Conservation (phyloP, 129 eudicot species). For the Flaveria ramosissima region DNA sequence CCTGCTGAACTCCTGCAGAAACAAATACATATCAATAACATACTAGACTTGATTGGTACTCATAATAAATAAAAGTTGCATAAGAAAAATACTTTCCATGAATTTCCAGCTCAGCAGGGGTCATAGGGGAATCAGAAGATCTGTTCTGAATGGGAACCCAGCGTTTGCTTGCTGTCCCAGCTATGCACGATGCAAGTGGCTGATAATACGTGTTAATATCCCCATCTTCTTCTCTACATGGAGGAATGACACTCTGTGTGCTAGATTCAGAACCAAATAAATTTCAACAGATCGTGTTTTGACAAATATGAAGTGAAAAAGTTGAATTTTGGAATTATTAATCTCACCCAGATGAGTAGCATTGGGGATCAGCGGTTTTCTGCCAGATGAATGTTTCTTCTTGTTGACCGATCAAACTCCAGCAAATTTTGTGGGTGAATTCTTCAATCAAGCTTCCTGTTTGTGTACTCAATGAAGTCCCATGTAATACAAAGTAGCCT, state of each 20-base stretch:
- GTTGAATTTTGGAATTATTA: background rate
- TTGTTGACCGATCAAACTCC: slow-evolving; percentile 76
- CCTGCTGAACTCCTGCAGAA: slow-evolving; percentile 62
- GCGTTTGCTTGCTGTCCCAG: slow-evolving; percentile 65
- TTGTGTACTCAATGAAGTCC: slow-evolving; percentile 39
- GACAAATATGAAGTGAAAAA: background rate
- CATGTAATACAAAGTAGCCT: slow-evolving; percentile 82
- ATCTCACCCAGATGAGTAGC: slow-evolving; percentile 76
- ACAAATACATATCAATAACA: slow-evolving; percentile 22
- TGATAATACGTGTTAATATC: slow-evolving; percentile 65
- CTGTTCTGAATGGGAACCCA: slow-evolving; percentile 82
- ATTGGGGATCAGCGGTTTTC: slow-evolving; percentile 68
- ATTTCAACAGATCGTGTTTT: slow-evolving; percentile 17
- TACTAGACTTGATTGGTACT: background rate
- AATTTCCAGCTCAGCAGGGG: slow-evolving; percentile 55
- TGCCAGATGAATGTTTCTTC: slow-evolving; percentile 95
- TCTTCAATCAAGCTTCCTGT: slow-evolving; percentile 57
- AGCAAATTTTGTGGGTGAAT: slow-evolving; percentile 62
- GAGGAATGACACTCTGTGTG: slow-evolving; percentile 55
- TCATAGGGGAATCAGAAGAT: slow-evolving; percentile 54
- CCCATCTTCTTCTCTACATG: slow-evolving; percentile 68
- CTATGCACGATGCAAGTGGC: slow-evolving; percentile 69
- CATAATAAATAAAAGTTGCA: slow-evolving; percentile 7
- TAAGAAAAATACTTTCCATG: slow-evolving; percentile 61
- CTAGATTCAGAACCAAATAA: slow-evolving; percentile 33